Evolutionary conservation across 768 basidiomycete species (phyloP), one percentile per base, ranked within the genome.

Genomic region (Tulasnella sp.): DNA sequence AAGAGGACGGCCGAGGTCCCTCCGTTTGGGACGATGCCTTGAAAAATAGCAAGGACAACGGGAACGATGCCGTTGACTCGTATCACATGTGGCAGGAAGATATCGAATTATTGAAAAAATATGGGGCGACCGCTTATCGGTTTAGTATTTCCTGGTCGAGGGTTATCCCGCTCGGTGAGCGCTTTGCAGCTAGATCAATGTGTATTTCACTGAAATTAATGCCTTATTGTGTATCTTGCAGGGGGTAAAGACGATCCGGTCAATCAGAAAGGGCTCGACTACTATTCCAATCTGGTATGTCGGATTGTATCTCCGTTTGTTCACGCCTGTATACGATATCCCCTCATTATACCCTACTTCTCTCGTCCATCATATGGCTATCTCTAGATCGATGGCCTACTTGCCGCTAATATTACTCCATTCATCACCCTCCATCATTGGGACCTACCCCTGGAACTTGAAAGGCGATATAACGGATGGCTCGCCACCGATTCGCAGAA

Each of bases 111-210:
- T 73, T 88, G 64, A 75, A 74, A 21, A 65, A 74, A 32, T 84
- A 85, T 63, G 83, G 84, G 32, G 81, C 82, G 49, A 85, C 83
- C 65, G 72, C 83, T 2, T 88, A 87, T 72, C 79, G 85, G 17
- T 87, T 88, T 71, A 86, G 84, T 3, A 73, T 88, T 56, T 76
- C 85, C 3, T 88, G 85, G 88, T 79, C 83, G 8, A 77, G 86
- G 26, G 77, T 87, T 63, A 84, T 88, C 61, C 86, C 85, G 26
- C 74, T 81, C n/a, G 84, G 47, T 23, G 47, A 5, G 27, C n/a
- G 34, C 34, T 38, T 38, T 38, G 34, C 15, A 38, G 15, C 15
- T 38, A 38, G 15, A 38, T 38, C 34, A 38, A 38, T 38, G 34
- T 38, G 7, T 38, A 7, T 15, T 7, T 38, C 34, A 15, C 34